A percentile compares a stretch with the other conserved stretches of the same genome.
Conservation (phyloP, 352 stramenopile species). For the Phytophthora sp. region DNA sequence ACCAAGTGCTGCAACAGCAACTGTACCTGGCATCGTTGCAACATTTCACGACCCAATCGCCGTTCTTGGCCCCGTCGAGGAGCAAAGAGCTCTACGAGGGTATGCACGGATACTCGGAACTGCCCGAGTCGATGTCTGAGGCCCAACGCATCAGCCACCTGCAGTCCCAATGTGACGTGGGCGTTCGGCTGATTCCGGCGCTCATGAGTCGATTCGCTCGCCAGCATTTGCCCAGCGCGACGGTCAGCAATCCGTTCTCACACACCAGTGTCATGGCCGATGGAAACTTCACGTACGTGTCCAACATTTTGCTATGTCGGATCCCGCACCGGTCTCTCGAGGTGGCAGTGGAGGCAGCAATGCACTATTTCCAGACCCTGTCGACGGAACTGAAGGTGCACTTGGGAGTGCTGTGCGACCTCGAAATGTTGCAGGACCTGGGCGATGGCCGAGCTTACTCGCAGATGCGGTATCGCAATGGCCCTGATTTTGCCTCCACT, state of each 20-base stretch:
- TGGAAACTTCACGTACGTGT: conserved; percentile 51
- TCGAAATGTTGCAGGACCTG: conserved; percentile 46
- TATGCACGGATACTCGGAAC: conserved; percentile 45
- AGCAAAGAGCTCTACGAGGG: conserved; percentile 64
- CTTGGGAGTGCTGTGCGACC: conserved; percentile 35
- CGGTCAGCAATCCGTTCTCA: conserved; percentile 48
- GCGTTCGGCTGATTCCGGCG: conserved; percentile 40
- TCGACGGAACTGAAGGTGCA: conserved; percentile 40
- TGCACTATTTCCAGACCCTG: conserved; percentile 51
- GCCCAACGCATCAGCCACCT: conserved; percentile 44
- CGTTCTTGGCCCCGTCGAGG: conserved; percentile 47
- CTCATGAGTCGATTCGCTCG: conserved; percentile 47
- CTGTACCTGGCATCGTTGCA: conserved; percentile 69
- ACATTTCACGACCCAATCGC: conserved; percentile 56
- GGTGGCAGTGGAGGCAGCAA: conserved; percentile 35
- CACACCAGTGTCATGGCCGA: conserved; percentile 70
- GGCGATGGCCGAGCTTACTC: conserved; percentile 40
- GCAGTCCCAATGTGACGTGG: conserved; percentile 41
- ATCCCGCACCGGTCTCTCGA: conserved; percentile 49
- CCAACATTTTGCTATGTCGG: conserved; percentile 56
- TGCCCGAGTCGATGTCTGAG: conserved; percentile 20
- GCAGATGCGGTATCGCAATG: conserved; percentile 54
- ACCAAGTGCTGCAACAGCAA: conserved; percentile 69
- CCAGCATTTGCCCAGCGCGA: conserved; percentile 38
- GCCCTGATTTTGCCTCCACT: conserved; percentile 36